Base-by-base conservation (phyloP, 768 basidiomycete genomes). In the Serendipita sp. region DNA sequence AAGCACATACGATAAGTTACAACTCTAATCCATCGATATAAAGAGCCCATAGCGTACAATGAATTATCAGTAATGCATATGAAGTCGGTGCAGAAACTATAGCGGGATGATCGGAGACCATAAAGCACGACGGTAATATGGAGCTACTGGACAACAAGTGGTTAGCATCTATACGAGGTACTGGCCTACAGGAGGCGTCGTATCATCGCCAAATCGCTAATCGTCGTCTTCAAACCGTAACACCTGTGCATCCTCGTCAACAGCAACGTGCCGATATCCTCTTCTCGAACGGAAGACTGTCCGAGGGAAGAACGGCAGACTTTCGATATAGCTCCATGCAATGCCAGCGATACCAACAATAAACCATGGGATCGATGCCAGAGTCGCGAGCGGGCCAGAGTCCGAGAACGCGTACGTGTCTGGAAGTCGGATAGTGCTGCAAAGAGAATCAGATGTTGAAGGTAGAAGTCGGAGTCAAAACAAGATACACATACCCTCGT, bases 361-460 rank as follows among this genome's bases (percentile, higher is more conserved):
- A 78, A 89, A 94, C 85, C 87, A 94, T 0, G 94, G 94, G 2
- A 97, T 81, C 8, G 89, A 91, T 1, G 89, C 91, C 46, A 96
- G 71, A 2, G 89, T 93, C 24, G 79, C 84, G 65, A 93, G 65
- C 0, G 78, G 66, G 15, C 81, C 79, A 0, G 83, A 79, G 3
- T 80, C 78, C 3, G 72, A 66, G 32, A 63, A 63, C 34, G 65
- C 35, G 30, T 45, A 58, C 38, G 24, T 81, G 44, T 85, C 83
- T 3, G 90, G 88, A 3, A 92, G 76, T 10, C 90, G 87, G 65
- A 92, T 92, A 15, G 81, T 86, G 44, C 89, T 89, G 70, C 38
- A 51, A 47, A 11, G 51, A 58, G 64, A 63, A 45, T 63, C 13
- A 63, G 68, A 63, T 68, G 65, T 48, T 18, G 66, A 16, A 41